Conservation (phyloP, 2,329 filamentous ascomycete species). For the Diatrype stigma region DNA sequence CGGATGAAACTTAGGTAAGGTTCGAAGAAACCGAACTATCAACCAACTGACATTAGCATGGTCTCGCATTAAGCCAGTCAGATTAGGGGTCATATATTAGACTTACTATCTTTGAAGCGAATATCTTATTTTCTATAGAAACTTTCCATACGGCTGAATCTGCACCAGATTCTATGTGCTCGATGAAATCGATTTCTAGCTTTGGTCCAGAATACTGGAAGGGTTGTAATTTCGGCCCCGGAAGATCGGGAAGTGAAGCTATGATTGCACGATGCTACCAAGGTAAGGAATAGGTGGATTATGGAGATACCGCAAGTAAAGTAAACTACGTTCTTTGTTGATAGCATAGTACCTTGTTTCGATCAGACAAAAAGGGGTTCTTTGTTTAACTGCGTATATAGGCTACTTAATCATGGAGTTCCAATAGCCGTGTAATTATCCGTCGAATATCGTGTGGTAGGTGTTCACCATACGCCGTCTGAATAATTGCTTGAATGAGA, state of each 20-base stretch:
- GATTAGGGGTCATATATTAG: neutral
- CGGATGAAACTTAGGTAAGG: neutral
- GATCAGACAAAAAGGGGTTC: too few relatives aligned
- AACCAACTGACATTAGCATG: neutral
- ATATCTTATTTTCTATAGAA: neutral
- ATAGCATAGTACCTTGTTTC: too few relatives aligned
- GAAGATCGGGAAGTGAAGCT: neutral
- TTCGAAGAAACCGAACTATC: neutral
- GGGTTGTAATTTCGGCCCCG: neutral
- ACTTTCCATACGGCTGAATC: neutral
- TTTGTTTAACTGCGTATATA: too few relatives aligned
- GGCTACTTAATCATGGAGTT: too few relatives aligned
- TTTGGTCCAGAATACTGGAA: neutral
- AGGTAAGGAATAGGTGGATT: too few relatives aligned
- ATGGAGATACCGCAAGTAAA: too few relatives aligned
- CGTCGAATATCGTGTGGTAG: too few relatives aligned
- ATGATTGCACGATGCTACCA: too few relatives aligned
- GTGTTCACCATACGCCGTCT: too few relatives aligned
- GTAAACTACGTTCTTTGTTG: too few relatives aligned
- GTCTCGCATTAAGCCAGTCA: neutral
- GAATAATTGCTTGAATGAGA: too few relatives aligned
- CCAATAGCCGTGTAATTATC: too few relatives aligned
- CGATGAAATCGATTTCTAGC: neutral
- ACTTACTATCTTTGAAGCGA: neutral
- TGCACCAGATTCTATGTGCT: neutral